Evolutionary conservation across 352 stramenopile species (phyloP).

Genomic region (Globisporangium camurandrum): DNA sequence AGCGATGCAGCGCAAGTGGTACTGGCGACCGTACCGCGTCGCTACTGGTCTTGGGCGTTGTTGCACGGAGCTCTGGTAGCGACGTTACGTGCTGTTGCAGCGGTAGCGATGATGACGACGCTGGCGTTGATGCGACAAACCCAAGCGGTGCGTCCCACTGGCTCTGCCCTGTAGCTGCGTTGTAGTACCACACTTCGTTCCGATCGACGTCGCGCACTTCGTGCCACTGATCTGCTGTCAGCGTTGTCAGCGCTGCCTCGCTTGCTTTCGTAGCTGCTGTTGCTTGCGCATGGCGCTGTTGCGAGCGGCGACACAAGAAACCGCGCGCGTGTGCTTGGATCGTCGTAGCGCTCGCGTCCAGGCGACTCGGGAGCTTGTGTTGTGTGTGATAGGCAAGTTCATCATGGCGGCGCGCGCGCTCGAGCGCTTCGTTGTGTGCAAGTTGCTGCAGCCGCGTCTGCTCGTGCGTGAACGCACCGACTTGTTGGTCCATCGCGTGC

Average conservation of each 20-base stretch:
- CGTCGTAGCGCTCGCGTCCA: slow-evolving; percentile 43
- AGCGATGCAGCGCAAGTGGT: neutral
- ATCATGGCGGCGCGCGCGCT: slow-evolving; percentile 9
- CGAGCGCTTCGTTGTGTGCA: slow-evolving; percentile 12
- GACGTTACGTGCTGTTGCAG: slow-evolving; percentile 5
- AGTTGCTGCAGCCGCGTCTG: slow-evolving; percentile 30
- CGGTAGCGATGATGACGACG: neutral
- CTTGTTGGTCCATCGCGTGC: slow-evolving; percentile 34
- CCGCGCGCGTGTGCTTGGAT: slow-evolving; percentile 63
- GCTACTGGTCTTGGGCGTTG: slow-evolving; percentile 9
- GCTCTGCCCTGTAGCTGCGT: slow-evolving; percentile 51
- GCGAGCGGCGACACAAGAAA: slow-evolving; percentile 33
- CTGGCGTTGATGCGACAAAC: slow-evolving; percentile 6
- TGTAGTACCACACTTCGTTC: slow-evolving; percentile 80
- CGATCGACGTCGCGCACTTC: slow-evolving; percentile 63
- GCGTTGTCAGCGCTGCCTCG: neutral
- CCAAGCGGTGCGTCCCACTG: slow-evolving; percentile 56
- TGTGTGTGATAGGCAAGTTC: slow-evolving; percentile 14
- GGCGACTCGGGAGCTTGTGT: slow-evolving; percentile 24
- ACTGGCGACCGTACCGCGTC: neutral
- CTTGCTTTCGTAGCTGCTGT: slow-evolving; percentile 12
- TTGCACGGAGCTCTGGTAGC: slow-evolving; percentile 16
- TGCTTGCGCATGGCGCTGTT: slow-evolving; percentile 14
- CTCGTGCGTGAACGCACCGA: slow-evolving; percentile 24
- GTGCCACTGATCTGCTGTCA: slow-evolving; percentile 37